These are phyloP conservation scores for Paraphoma sp. DNA, from an alignment of 2,329 filamentous ascomycete genomes.

Conservation along the genomic window DNA sequence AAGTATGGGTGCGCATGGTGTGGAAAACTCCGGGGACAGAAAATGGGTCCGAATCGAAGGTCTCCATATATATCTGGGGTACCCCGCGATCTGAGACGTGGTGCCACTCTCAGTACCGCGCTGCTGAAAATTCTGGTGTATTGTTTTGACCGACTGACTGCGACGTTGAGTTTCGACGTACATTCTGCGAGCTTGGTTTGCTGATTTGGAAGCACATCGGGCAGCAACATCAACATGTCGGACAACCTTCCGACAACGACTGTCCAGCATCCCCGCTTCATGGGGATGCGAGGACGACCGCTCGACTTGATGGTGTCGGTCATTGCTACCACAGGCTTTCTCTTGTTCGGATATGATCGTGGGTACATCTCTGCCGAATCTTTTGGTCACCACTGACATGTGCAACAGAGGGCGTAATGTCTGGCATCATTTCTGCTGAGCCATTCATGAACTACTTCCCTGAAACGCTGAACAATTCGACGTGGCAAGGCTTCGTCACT, in stretches of 20 bases:
- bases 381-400: neutral
- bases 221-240: slow-evolving; percentile 9
- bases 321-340: slow-evolving; percentile 39
- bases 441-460: slow-evolving; percentile 48
- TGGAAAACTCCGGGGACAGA: no score
- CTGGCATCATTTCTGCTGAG: slow-evolving; percentile 44
- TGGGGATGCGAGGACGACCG: slow-evolving; percentile 35
- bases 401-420: slow-evolving; percentile 43
- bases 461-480: slow-evolving; percentile 49
- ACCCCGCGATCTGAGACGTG: neutral
- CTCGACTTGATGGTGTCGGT: slow-evolving; percentile 37
- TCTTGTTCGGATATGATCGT: slow-evolving; percentile 44
- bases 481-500: slow-evolving; percentile 59
- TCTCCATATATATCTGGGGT: no score
- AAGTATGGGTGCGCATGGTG: neutral
- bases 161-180: no score
- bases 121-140: neutral
- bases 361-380: slow-evolving; percentile 6
- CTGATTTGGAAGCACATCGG: no score
- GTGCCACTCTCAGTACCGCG: neutral
- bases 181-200: no score
- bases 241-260: slow-evolving; percentile 7
- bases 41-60: no score
- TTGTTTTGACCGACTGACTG: neutral
- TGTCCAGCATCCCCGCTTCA: slow-evolving; percentile 30